phyloP scores from a whole-genome alignment of 208 protist species.

The Wallacemonas sp. region DNA sequence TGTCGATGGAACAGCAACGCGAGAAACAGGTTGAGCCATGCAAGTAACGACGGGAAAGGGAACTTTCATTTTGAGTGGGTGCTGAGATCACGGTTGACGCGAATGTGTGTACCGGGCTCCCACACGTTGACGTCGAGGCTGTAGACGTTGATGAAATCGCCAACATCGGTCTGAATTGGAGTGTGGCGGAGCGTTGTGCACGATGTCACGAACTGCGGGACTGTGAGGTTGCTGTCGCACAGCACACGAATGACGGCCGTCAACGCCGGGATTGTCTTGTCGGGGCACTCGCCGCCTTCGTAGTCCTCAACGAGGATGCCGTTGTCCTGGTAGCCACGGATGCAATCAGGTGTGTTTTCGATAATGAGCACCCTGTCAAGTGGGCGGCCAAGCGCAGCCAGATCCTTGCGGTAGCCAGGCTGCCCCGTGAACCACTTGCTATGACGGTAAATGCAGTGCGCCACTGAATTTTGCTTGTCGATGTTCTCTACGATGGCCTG shows the following conservation, averaged over 20 bases:
- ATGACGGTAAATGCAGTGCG: conserved; percentile 93
- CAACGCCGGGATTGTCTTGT: conserved; percentile 89
- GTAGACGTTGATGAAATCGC: conserved; percentile 91
- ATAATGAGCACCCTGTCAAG: conserved; percentile 91
- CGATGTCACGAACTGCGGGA: conserved; percentile 86
- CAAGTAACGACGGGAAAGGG: background rate
- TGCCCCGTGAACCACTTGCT: conserved; percentile 94
- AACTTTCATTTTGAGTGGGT: conserved; percentile 16
- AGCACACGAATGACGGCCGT: conserved; percentile 77
- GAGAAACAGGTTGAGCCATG: background rate
- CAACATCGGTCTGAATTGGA: conserved; percentile 89
- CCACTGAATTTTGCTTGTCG: conserved; percentile 80
- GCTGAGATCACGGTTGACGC: conserved; percentile 83
- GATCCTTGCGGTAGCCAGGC: conserved; percentile 91
- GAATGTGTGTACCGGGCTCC: conserved; percentile 70
- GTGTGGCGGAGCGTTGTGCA: conserved; percentile 68
- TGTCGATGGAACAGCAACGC: no score
- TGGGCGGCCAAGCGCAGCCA: conserved; percentile 81
- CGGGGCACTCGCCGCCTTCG: conserved; percentile 82
- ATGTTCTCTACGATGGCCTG: conserved; percentile 93
- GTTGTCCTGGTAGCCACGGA: conserved; percentile 91
- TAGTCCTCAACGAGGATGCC: conserved; percentile 93
- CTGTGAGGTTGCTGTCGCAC: conserved; percentile 80
- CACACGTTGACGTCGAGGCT: conserved; percentile 77
- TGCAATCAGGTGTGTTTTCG: conserved; percentile 93